A percentile compares a stretch with the other conserved stretches of the same genome.
phyloP scores from a whole-genome alignment of 2,329 filamentous ascomycete species.

The Alternaria arborescens region DNA sequence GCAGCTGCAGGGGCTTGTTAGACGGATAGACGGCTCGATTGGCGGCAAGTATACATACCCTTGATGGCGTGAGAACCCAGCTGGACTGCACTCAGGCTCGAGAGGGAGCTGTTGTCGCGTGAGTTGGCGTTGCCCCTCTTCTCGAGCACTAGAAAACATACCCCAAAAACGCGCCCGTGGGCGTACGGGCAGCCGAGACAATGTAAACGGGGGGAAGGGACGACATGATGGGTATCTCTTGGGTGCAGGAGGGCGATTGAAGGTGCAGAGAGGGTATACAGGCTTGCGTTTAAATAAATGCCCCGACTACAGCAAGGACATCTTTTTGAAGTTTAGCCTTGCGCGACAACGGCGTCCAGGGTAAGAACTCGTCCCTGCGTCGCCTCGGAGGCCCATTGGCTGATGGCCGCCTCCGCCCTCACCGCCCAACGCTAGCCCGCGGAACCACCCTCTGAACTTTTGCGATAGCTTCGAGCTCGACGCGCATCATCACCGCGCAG shows the following conservation, averaged over 20 bases:
- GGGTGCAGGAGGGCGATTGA: constrained; percentile 8
- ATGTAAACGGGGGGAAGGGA: constrained; percentile 91
- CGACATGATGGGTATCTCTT: constrained; percentile 67
- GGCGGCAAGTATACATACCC: constrained; percentile 61
- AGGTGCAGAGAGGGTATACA: constrained; percentile 14
- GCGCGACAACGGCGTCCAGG: constrained; percentile 21
- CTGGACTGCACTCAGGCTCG: constrained; percentile 84
- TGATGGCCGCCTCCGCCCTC: constrained; percentile 21
- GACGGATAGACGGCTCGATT: constrained; percentile 9
- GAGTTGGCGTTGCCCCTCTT: constrained; percentile 38
- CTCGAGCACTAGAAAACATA: constrained; percentile 55
- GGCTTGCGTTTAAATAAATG: not conserved
- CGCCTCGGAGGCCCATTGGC: constrained; percentile 26
- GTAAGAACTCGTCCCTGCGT: constrained; percentile 27
- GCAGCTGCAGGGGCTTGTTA: constrained; percentile 62
- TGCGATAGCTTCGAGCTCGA: constrained; percentile 37
- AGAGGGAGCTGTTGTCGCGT: constrained; percentile 73
- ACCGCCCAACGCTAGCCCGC: constrained; percentile 34
- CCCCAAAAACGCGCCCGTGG: constrained; percentile 94
- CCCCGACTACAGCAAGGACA: not conserved
- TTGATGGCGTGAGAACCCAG: constrained; percentile 93
- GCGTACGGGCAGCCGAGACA: constrained; percentile 88
- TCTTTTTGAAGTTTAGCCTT: constrained; percentile 31
- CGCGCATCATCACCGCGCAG: constrained; percentile 29
- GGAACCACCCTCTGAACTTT: constrained; percentile 34